These are phyloP conservation scores for Xanthoparmelia taractica DNA, from an alignment of 495 filamentous ascomycete genomes.

Conservation along the genomic window DNA sequence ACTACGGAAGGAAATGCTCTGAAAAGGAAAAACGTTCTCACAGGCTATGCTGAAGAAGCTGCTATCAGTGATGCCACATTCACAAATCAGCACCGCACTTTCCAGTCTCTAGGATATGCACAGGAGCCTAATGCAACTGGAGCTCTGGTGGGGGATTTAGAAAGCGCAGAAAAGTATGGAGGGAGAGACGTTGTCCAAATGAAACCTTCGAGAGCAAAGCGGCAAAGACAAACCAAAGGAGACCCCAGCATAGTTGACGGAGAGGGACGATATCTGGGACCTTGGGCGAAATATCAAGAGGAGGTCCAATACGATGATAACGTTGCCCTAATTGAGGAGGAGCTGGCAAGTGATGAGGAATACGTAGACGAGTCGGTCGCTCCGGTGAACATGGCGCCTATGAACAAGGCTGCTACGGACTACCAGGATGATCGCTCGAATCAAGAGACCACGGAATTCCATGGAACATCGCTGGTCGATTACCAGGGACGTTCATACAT, in stretches of 20 bases:
- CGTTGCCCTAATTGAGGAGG: conserved; percentile 44
- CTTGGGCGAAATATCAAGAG: conserved; percentile 82
- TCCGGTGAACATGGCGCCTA: conserved; percentile 40
- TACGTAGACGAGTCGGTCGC: conserved; percentile 56
- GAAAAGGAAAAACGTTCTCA: conserved; percentile 87
- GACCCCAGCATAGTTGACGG: conserved; percentile 77
- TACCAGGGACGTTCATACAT: conserved; percentile 89
- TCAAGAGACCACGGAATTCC: conserved; percentile 79
- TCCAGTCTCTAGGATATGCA: conserved; percentile 57
- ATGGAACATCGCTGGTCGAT: conserved; percentile 74
- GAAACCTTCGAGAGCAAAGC: conserved; percentile 57
- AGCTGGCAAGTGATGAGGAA: conserved; percentile 69
- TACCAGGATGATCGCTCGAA: conserved; percentile 49
- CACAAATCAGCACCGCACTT: conserved; percentile 67
- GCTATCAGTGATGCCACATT: conserved; percentile 88
- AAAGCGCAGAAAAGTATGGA: conserved; percentile 41
- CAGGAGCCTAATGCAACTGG: conserved; percentile 46
- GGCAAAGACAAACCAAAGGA: conserved; percentile 74
- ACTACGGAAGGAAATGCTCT: conserved; percentile 48
- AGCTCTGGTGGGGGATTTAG: conserved; percentile 48
- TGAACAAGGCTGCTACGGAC: conserved; percentile 52
- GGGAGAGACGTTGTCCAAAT: conserved; percentile 53
- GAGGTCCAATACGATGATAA: conserved; percentile 55
- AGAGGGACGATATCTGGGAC: conserved; percentile 78
- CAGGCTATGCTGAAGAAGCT: conserved; percentile 79